Percentiles rank a stretch among this genome's conserved stretches.
Conservation (phyloP, 2,329 filamentous ascomycete genomes). For the Leptographium procerum region DNA sequence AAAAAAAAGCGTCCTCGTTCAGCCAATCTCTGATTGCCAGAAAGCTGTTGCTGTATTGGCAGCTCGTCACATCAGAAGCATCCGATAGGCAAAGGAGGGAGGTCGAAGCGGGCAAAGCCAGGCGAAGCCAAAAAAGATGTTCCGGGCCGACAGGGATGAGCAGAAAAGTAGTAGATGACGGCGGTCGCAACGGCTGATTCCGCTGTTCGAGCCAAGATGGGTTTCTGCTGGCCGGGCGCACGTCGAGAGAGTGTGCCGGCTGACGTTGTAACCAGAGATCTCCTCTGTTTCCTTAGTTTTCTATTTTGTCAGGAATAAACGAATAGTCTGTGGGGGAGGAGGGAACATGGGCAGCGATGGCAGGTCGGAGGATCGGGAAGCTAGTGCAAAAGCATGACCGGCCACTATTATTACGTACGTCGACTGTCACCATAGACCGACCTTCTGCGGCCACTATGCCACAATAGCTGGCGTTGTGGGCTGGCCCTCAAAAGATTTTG, state of each 20-base stretch:
- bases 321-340: not conserved
- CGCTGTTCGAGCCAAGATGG: not conserved
- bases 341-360: not conserved
- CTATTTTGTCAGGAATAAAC: not conserved
- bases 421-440: not conserved
- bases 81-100: constrained; percentile 2
- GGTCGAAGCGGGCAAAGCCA: not conserved
- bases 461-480: not conserved
- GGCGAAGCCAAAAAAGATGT: not conserved
- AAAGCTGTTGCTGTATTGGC: not conserved
- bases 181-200: not conserved
- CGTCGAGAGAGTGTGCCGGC: not conserved
- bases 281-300: not conserved
- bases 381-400: not conserved
- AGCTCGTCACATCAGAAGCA: constrained; percentile 8
- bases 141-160: not conserved
- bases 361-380: not conserved
- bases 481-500: not conserved
- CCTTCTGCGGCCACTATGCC: not conserved
- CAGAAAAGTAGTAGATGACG: no score
- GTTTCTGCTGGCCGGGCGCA: not conserved
- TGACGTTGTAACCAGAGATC: not conserved
- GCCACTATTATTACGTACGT: not conserved
- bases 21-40: not conserved
- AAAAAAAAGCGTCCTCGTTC: not conserved